Base-by-base conservation (phyloP, 2,329 filamentous ascomycete species). In the Cytospora chrysosperma region DNA sequence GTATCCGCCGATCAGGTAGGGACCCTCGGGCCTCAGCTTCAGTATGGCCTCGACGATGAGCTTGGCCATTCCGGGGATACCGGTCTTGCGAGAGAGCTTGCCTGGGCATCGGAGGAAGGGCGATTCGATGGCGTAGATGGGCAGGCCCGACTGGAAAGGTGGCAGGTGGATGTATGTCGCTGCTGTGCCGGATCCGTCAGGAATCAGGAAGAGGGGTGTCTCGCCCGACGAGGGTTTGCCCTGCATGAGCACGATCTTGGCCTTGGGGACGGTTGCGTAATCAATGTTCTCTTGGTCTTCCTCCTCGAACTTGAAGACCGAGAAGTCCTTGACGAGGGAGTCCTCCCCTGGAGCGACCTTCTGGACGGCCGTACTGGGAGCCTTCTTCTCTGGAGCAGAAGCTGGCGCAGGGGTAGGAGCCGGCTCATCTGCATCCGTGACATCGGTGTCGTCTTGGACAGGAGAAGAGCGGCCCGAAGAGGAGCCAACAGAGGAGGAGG, bases 81-180 rank as follows among this genome's bases (percentile, higher is more conserved):
- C 61, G 1, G 64, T 66, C 53, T 65, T 70, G 51, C 67, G 58
- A 10, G 66, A 50, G 50, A 68, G 56, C 30, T 66, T 58, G 27
- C 65, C 57, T 3, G 69, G 71, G 53, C 65, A 68, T 32, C 65
- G 54, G 15, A 71, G 62, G 67, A 69, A 72, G 1, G 72, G 72
- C 24, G 70, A 72, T 61, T 74, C 72, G 54, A 74, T 67, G 47
- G 67, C 71, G 61, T 72, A 72, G 49, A 74, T 59, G 21, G 69
- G 60, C 34, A 61, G 61, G 19, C 65, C 66, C 19, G 67, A 68
- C 43, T 62, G 64, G 37, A 74, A 67, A 13, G 64, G 55, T 2
- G 63, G 70, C 9, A 73, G 68, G 59, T 72, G 68, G 53, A 70
- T 68, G 53, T 69, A 74, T 53, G 69, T 65, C 12, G 69, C 67